Conservation (phyloP, 1,284 basidiomycete genomes). For the Leccinum fallax region DNA sequence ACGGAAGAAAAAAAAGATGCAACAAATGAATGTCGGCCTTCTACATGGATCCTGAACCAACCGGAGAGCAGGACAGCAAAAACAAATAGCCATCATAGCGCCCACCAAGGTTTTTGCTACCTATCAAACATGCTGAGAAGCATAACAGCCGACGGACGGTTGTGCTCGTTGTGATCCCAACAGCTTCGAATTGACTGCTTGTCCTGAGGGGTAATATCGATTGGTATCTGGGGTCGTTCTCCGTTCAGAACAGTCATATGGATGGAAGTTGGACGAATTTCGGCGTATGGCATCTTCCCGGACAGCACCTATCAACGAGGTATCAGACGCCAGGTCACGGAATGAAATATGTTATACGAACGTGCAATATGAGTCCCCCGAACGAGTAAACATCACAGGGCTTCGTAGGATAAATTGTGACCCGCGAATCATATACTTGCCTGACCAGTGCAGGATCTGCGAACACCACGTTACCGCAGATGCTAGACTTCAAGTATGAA, state of each 20-base stretch:
- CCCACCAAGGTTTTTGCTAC: neutral
- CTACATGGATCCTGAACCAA: neutral
- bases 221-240: slow-evolving; percentile 20
- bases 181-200: slow-evolving; percentile 19
- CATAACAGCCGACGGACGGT: neutral
- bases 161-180: slow-evolving; percentile 22
- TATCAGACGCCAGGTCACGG: slow-evolving; percentile 12
- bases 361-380: slow-evolving; percentile 35
- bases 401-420: slow-evolving; percentile 21
- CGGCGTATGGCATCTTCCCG: slow-evolving; percentile 25
- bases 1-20: neutral
- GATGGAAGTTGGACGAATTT: neutral
- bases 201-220: slow-evolving; percentile 9
- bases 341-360: slow-evolving; percentile 14
- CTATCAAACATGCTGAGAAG: neutral
- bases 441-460: slow-evolving; percentile 39
- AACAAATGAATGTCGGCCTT: neutral
- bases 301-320: slow-evolving; percentile 19
- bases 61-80: neutral
- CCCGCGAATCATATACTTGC: slow-evolving; percentile 1
- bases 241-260: slow-evolving; percentile 8
- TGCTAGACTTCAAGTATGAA: slow-evolving; percentile 36
- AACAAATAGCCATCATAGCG: neutral
- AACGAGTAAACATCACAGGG: slow-evolving; percentile 37
- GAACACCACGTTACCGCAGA: slow-evolving; percentile 37